These are phyloP conservation scores for Colletotrichum salicis DNA, from an alignment of 2,329 filamentous ascomycete genomes.

Conservation along the genomic window DNA sequence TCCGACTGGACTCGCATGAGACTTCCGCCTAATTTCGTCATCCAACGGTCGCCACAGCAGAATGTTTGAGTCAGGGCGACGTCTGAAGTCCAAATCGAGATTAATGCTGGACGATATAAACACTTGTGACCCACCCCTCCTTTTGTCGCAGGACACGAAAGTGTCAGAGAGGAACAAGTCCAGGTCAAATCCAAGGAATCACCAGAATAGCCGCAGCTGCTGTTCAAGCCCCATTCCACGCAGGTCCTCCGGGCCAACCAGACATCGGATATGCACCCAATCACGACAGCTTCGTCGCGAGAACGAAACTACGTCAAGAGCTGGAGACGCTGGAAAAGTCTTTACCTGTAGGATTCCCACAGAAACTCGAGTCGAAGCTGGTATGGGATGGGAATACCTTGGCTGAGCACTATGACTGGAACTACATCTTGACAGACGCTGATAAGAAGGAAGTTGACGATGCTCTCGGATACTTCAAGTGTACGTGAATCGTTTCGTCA, in stretches of 20 bases:
- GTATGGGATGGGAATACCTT: conserved; percentile 68
- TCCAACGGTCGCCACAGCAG: not conserved
- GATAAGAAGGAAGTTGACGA: conserved; percentile 61
- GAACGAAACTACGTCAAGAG: conserved; percentile 56
- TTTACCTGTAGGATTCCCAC: conserved; percentile 62
- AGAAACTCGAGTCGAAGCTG: conserved; percentile 57
- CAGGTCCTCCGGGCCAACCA: conserved; percentile 58
- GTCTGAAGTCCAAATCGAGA: not conserved
- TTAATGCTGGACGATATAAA: not conserved
- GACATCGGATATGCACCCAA: conserved; percentile 69
- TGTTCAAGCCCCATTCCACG: conserved; percentile 21
- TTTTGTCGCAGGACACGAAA: not conserved
- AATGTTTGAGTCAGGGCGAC: not conserved
- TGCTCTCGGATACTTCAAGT: conserved; percentile 32
- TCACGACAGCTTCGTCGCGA: conserved; percentile 62
- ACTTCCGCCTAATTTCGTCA: not conserved
- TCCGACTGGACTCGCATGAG: not conserved
- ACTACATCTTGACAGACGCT: conserved; percentile 56
- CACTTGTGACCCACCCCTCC: not conserved
- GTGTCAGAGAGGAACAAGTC: no score
- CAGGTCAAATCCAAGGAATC: not conserved
- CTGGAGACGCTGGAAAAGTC: conserved; percentile 51
- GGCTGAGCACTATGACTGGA: conserved; percentile 61
- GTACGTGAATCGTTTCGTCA: not conserved
- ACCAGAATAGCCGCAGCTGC: conserved; percentile 40